These are phyloP conservation scores for Tetracladium setigerum DNA, from an alignment of 495 filamentous ascomycete species.

Conservation along the genomic window DNA sequence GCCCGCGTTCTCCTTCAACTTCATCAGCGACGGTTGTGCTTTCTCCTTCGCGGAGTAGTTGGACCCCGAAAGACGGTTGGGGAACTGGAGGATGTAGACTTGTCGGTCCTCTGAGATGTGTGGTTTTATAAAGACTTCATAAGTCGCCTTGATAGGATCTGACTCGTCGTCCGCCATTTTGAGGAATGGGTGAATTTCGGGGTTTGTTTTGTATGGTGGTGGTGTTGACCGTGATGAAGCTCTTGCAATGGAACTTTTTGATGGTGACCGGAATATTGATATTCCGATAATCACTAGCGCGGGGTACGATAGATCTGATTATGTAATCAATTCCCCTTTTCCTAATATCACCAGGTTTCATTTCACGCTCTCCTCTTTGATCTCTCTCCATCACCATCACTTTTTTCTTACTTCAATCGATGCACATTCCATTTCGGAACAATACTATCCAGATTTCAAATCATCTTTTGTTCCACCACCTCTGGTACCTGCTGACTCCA, in stretches of 20 bases:
- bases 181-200: neutral
- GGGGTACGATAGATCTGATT: constrained; percentile 1
- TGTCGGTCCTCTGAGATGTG: constrained; percentile 23
- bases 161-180: constrained; percentile 23
- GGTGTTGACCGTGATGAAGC: neutral
- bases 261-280: neutral
- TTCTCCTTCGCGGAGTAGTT: constrained; percentile 47
- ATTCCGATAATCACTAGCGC: neutral
- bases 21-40: constrained; percentile 50
- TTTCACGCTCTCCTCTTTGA: no score
- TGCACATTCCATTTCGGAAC: no score
- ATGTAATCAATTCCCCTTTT: no score
- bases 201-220: neutral
- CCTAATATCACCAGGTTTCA: no score
- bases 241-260: constrained; percentile 6
- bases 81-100: constrained; percentile 66
- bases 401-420: no score
- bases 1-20: constrained; percentile 60
- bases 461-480: no score
- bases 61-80: constrained; percentile 40
- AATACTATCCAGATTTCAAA: no score
- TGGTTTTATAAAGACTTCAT: constrained; percentile 53
- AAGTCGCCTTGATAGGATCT: constrained; percentile 49
- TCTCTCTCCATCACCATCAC: no score
- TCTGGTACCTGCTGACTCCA: no score